These are phyloP conservation scores for Casuarina glauca DNA, from an alignment of 306 rosid genomes.

Conservation along the genomic window DNA sequence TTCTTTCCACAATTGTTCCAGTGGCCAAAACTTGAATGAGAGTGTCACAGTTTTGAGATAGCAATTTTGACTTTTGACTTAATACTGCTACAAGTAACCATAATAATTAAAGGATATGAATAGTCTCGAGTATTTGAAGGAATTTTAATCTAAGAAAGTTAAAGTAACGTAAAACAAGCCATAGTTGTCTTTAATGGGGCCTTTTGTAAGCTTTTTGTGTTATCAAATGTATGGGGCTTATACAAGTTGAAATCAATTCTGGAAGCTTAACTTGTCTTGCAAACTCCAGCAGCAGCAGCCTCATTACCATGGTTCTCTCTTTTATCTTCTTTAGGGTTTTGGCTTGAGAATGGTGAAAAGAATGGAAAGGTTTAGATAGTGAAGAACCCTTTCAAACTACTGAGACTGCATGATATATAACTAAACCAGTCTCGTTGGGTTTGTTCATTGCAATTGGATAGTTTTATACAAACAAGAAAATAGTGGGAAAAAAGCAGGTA, in stretches of 20 bases:
- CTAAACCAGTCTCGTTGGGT: not conserved
- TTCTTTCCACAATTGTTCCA: slow-evolving; percentile 1
- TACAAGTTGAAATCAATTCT: too few relatives aligned
- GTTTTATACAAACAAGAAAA: not conserved
- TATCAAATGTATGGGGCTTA: not conserved
- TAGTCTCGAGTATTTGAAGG: not conserved
- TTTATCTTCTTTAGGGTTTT: not conserved
- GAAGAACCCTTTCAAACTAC: not conserved
- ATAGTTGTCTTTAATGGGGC: not conserved
- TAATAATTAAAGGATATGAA: not conserved
- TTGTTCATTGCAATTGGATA: not conserved
- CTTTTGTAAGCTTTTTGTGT: not conserved
- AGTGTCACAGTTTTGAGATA: not conserved
- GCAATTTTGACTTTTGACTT: not conserved
- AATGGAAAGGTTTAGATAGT: not conserved
- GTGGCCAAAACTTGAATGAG: not conserved
- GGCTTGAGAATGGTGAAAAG: not conserved
- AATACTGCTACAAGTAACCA: not conserved
- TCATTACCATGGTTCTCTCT: not conserved
- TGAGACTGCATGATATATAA: not conserved
- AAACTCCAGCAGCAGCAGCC: not conserved
- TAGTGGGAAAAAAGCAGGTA: not conserved
- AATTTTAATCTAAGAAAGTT: not conserved
- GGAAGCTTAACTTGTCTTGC: not conserved
- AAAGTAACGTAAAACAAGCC: not conserved